phyloP scores from a whole-genome alignment of 495 filamentous ascomycete species.

The Hapsidospora chrysogenum region DNA sequence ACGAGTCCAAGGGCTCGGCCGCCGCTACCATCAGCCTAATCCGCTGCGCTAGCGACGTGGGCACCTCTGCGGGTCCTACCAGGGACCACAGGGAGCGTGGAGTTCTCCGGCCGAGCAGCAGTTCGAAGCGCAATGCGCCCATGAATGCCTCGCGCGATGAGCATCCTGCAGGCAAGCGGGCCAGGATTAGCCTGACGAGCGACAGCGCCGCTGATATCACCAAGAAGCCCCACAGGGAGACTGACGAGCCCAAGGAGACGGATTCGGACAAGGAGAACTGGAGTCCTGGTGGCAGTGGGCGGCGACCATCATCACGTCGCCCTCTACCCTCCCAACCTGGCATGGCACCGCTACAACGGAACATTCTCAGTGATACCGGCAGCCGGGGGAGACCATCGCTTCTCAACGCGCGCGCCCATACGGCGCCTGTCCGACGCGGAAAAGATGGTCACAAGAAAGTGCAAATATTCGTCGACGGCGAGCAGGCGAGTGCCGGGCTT shows the following conservation, averaged over 20 bases:
- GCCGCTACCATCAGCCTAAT: constrained; percentile 55
- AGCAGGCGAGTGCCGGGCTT: constrained; percentile 5
- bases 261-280: constrained; percentile 96
- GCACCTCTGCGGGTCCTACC: no score
- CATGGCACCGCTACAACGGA: constrained; percentile 4
- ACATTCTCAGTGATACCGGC: background rate
- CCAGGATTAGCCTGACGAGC: constrained; percentile 43
- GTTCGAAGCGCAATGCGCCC: constrained; percentile 39
- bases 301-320: no score
- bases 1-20: constrained; percentile 54
- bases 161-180: constrained; percentile 31
- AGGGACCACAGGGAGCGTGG: no score
- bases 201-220: constrained; percentile 33
- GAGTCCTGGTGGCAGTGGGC: constrained; percentile 37
- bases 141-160: constrained; percentile 15
- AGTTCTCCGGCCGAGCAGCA: constrained; percentile 28
- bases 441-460: constrained; percentile 5
- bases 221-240: constrained; percentile 22
- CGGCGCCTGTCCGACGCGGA: constrained; percentile 9
- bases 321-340: background rate
- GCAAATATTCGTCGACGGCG: constrained; percentile 25
- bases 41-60: constrained; percentile 40
- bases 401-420: constrained; percentile 15
- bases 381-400: constrained; percentile 9
- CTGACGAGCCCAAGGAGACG: constrained; percentile 15